A percentile compares a stretch with the other conserved stretches of the same genome.
Evolutionary conservation across 2,329 filamentous ascomycete genomes (phyloP).

Genomic region (Coniochaeta ligniaria): DNA sequence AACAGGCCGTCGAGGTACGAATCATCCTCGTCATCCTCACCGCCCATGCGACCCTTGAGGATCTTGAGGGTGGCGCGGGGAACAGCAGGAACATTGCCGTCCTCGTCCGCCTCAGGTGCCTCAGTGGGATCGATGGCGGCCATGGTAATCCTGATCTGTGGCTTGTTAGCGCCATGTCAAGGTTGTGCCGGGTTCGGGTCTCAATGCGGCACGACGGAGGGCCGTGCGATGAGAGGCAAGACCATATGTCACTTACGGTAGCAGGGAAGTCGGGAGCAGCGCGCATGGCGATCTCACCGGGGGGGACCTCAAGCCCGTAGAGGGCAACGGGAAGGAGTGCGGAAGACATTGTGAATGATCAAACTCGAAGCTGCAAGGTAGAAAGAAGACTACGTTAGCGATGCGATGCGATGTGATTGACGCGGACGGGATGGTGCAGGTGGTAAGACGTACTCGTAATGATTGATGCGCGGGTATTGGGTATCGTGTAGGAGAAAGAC

Average conservation of each 20-base stretch:
- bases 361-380: not conserved
- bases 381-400: not conserved
- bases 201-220: not conserved
- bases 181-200: not conserved
- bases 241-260: slow-evolving; percentile 54
- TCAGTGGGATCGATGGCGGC: slow-evolving; percentile 91
- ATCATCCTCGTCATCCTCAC: slow-evolving; percentile 61
- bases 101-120: slow-evolving; percentile 57
- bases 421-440: not conserved
- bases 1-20: slow-evolving; percentile 54
- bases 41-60: slow-evolving; percentile 62
- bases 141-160: slow-evolving; percentile 95
- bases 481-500: not conserved
- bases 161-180: slow-evolving; percentile 1
- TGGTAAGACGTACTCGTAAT: not conserved
- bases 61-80: slow-evolving; percentile 86
- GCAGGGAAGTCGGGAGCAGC: slow-evolving; percentile 74
- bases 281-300: slow-evolving; percentile 75
- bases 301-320: slow-evolving; percentile 87
- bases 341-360: slow-evolving; percentile 41
- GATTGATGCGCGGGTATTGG: not conserved
- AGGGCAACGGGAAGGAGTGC: slow-evolving; percentile 60
- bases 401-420: not conserved
- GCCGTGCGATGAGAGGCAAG: slow-evolving; percentile 1
- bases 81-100: slow-evolving; percentile 51